Percentiles rank a stretch among this genome's conserved stretches.
phyloP scores from a whole-genome alignment of 768 basidiomycete species.

The Tulasnella sp. region DNA sequence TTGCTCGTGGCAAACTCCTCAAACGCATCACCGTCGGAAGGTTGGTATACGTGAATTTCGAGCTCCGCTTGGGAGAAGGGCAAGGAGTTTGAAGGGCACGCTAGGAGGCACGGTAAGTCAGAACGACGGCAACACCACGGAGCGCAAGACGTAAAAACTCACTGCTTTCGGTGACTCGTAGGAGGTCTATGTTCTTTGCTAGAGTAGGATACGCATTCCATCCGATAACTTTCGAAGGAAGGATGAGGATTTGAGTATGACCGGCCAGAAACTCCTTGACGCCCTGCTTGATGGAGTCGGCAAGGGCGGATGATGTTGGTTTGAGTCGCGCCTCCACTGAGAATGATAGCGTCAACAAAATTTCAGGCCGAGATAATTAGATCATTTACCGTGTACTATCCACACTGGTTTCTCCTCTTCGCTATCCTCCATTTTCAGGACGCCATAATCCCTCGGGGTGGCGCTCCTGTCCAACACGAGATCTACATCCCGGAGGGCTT shows the following conservation, averaged over 20 bases:
- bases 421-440: background rate
- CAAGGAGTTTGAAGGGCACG: constrained; percentile 42
- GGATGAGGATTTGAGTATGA: constrained; percentile 48
- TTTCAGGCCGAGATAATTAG: background rate
- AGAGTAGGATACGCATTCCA: constrained; percentile 72
- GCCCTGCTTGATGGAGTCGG: constrained; percentile 59
- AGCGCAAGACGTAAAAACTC: constrained; percentile 16
- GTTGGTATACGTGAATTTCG: constrained; percentile 83
- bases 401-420: constrained; percentile 26
- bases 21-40: constrained; percentile 45
- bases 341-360: background rate
- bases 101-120: constrained; percentile 33
- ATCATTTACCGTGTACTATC: constrained; percentile 51
- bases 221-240: constrained; percentile 61
- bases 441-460: background rate
- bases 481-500: background rate
- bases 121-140: background rate
- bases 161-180: constrained; percentile 50
- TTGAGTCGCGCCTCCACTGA: constrained; percentile 77
- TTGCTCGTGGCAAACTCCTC: constrained; percentile 56
- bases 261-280: constrained; percentile 44
- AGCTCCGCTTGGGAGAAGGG: constrained; percentile 49
- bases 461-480: background rate
- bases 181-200: constrained; percentile 59
- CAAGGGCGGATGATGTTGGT: constrained; percentile 53